phyloP scores from a whole-genome alignment of 179 eudicot species.

The Beta corolliflora region DNA sequence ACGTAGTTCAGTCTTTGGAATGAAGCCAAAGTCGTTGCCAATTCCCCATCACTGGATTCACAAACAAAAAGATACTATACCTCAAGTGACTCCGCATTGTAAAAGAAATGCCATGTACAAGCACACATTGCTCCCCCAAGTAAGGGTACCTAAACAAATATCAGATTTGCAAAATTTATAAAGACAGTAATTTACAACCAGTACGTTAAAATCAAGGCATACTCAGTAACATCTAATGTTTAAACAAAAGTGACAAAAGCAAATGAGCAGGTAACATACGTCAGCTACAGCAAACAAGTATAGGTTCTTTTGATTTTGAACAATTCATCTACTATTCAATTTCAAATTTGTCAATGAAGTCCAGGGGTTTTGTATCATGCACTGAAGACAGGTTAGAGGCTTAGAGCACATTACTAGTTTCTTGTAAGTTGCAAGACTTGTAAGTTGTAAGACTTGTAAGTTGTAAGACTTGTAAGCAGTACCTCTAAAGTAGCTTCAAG shows the following conservation, averaged over 20 bases:
- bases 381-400: too few relatives aligned
- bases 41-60: not conserved
- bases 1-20: not conserved
- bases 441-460: too few relatives aligned
- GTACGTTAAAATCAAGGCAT: not conserved
- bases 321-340: not conserved
- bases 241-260: not conserved
- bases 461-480: too few relatives aligned
- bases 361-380: not conserved
- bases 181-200: not conserved
- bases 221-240: not conserved
- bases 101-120: conserved; percentile 99
- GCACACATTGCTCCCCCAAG: conserved; percentile 99
- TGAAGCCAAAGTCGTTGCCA: not conserved
- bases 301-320: not conserved
- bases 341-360: not conserved
- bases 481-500: not conserved
- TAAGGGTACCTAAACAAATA: conserved; percentile 66
- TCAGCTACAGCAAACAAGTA: conserved; percentile 1
- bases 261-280: not conserved
- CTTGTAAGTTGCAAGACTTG: too few relatives aligned
- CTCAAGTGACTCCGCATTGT: conserved; percentile 83
- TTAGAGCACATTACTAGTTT: not conserved
- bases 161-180: conserved; percentile 15
- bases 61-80: conserved; percentile 39